Conservation (phyloP, 352 stramenopile species). For the Globisporangium megalacanthum region DNA sequence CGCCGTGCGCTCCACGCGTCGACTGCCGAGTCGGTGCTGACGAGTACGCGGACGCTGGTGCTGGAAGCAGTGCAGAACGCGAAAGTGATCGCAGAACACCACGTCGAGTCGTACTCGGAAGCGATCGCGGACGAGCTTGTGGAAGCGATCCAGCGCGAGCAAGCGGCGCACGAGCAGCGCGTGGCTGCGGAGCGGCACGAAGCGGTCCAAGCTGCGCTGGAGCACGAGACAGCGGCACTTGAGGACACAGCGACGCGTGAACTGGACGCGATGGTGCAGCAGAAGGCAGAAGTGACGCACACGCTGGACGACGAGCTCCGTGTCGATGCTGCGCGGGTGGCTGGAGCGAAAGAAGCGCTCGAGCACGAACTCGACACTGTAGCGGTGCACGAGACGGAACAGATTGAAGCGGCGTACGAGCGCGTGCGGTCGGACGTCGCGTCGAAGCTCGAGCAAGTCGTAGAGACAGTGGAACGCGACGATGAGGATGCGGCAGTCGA, state of each 20-base stretch:
- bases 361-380: slow-evolving; percentile 1
- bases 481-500: background rate
- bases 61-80: slow-evolving; percentile 14
- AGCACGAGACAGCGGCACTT: slow-evolving; percentile 12
- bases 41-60: slow-evolving; percentile 30
- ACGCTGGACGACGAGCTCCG: slow-evolving; percentile 10
- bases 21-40: slow-evolving; percentile 33
- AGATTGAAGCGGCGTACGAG: slow-evolving; percentile 4
- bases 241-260: background rate
- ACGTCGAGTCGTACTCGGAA: slow-evolving; percentile 33
- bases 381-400: background rate
- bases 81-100: slow-evolving; percentile 28
- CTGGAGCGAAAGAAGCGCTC: slow-evolving; percentile 12
- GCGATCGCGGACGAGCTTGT: slow-evolving; percentile 32
- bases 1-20: slow-evolving; percentile 28
- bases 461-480: slow-evolving; percentile 2
- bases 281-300: slow-evolving; percentile 2
- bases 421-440: background rate
- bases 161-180: slow-evolving; percentile 29
- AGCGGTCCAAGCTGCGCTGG: slow-evolving; percentile 3
- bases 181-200: slow-evolving; percentile 18
- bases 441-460: slow-evolving; percentile 5
- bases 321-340: slow-evolving; percentile 9
- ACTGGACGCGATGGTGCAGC: slow-evolving; percentile 6
- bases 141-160: slow-evolving; percentile 26